Base-by-base conservation (phyloP, 2,329 filamentous ascomycete genomes). In the Colletotrichum sp. region DNA sequence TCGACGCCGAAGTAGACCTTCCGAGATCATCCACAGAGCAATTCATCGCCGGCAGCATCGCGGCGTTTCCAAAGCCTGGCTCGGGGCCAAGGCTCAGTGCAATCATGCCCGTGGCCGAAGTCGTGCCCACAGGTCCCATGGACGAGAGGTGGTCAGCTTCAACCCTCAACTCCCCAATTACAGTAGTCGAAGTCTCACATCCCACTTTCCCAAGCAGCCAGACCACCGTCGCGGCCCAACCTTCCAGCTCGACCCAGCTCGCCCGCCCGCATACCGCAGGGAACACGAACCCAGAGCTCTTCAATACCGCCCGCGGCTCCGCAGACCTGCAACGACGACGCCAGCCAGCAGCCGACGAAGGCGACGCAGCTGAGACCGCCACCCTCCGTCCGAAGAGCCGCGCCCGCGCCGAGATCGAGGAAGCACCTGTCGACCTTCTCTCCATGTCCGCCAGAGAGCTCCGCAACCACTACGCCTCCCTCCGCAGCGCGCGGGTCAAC, bases 31-130 rank as follows among this genome's bases (percentile, higher is more conserved):
- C 43, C 7, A 63, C 38, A 7, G 60, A 64, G 24, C 69, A 75
- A 32, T 77, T 71, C 24, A 68, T 72, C n/a, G 67, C 63, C 15
- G 74, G 69, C 30, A 74, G 66, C 26, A 70, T 72, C 24, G 66
- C 61, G 5, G 67, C 74, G 32, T 70, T 67, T 4, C 69, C 67
- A 16, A 70, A 69, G 26, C 67, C 63, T 9, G 74, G 73, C 12
- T 70, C 66, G 12, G 55, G 55, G n/a, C 77, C 79, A 15, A 82
- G 81, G 7, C 78, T 87, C 26, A 83, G 81, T 30, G 80, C 82
- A 38, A 83, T 88, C 57, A 85, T 87, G 82, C 85, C 86, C 4
- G 84, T 87, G 3, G 81, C 82, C 16, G 81, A 85, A 28, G 78
- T 86, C n/a, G 76, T 83, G 26, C 85, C 76, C 6, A 66, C 57